Evolutionary conservation across 257 asterid species (phyloP), one percentile per base, ranked within the genome.

Genomic region (Avicennia marina): DNA sequence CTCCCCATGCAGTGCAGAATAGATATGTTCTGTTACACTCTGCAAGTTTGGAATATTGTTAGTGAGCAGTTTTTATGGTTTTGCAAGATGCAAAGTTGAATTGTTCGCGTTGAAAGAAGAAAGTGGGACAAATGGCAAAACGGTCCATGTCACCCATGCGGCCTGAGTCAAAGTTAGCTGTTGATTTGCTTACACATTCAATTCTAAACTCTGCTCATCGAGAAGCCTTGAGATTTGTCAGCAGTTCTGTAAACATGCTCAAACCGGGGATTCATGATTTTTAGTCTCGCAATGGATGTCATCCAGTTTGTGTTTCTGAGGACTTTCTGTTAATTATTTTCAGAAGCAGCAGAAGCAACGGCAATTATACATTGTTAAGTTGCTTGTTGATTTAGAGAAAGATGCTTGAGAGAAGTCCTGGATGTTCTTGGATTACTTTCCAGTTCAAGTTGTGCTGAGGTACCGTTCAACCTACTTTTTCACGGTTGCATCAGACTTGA

Each of bases 141-240:
- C 71, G 64, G 70, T 61, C 41, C 68, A 79, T 50, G 49, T 75
- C 54, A 75, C 58, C 59, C 66, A 72, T 8, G 78, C 66, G 26
- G 85, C 77, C 29, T 43, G 85, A 82, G 71, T 22, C 80, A 1
- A 84, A 70, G 65, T 46, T 90, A 68, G 77, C 94, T 5, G 96
- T 84, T 74, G 98, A 90, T 68, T 67, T 90, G 77, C 96, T 84
- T 50, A 83, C 98, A 2, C 94, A 90, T 7, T 18, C 86, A 36
- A 62, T 87, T 59, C 54, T 87, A 31, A 90, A 79, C 60, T 70
- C 76, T 25, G 47, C 84, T 24, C 89, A 87, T 63, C 85, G 69
- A 56, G 96, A 82, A 36, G 85, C 83, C 38, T 67, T 84, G 72
- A 78, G 77, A 77, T 69, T 49, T 53, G 69, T 84, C 72, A 84